Percentiles rank a stretch among this genome's conserved stretches.
Conservation (phyloP, 1,139 yeast species). For the Candida sanyaensis region DNA sequence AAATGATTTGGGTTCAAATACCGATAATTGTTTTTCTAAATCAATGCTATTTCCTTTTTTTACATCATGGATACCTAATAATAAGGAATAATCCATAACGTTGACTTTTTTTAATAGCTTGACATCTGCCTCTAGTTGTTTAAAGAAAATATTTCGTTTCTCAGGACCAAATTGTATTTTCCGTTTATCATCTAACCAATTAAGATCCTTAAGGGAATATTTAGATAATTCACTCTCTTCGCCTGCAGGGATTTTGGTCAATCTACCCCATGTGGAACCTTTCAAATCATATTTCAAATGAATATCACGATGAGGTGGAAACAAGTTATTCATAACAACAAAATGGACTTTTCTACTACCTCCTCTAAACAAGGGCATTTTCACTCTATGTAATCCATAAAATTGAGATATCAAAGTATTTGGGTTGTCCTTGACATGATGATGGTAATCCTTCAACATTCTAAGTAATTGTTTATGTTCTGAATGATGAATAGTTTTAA, state of each 20-base stretch:
- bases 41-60: constrained; percentile 52
- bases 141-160: constrained; percentile 58
- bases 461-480: constrained; percentile 84
- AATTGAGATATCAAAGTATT: constrained; percentile 89
- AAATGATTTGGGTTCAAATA: constrained; percentile 49
- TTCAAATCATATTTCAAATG: constrained; percentile 88
- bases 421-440: constrained; percentile 81
- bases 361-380: constrained; percentile 57
- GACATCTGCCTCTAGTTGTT: constrained; percentile 78
- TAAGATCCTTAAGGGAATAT: constrained; percentile 75
- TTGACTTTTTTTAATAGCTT: constrained; percentile 67
- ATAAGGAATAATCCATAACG: constrained; percentile 93
- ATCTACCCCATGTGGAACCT: constrained; percentile 90
- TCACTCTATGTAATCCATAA: constrained; percentile 92
- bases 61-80: constrained; percentile 85
- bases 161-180: constrained; percentile 71
- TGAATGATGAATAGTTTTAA: constrained; percentile 91
- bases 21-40: constrained; percentile 39
- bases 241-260: constrained; percentile 35
- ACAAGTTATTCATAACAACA: constrained; percentile 93
- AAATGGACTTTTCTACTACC: constrained; percentile 84
- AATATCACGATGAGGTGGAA: constrained; percentile 91
- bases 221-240: constrained; percentile 28
- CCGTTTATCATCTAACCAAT: constrained; percentile 74
- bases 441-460: constrained; percentile 74